Conservation (phyloP, 148 eudicot species). For the Polygonum maritimum region DNA sequence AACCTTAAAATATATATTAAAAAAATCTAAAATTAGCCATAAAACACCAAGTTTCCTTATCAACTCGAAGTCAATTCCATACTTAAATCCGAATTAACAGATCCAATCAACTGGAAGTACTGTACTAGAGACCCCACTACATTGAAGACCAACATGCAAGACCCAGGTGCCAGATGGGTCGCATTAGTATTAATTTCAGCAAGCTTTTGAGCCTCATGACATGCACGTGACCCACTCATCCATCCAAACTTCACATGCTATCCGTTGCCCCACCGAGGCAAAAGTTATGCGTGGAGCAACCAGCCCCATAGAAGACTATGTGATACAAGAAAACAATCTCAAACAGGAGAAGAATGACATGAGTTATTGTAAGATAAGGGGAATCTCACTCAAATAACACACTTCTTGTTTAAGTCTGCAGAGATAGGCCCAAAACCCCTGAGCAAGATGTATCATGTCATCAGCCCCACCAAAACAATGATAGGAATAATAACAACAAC, state of each 20-base stretch:
- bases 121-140: not conserved
- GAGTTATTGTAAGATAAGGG: not conserved
- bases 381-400: not conserved
- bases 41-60: too few species aligned
- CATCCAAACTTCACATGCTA: slow-evolving; percentile 1
- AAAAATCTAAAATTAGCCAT: too few species aligned
- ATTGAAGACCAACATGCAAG: not conserved
- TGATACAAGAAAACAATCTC: not conserved
- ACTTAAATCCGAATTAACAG: too few species aligned
- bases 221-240: not conserved
- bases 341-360: too few species aligned
- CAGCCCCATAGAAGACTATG: not conserved
- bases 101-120: too few species aligned
- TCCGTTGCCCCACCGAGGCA: not conserved
- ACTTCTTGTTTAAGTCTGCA: too few species aligned
- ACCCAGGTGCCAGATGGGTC: not conserved
- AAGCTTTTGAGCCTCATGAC: not conserved
- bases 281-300: not conserved
- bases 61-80: too few species aligned
- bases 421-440: not conserved
- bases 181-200: not conserved
- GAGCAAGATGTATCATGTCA: not conserved
- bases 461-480: not conserved
- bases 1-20: too few species aligned
- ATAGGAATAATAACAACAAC: not conserved